Conservation (phyloP, 2,329 filamentous ascomycete genomes). For the Rutstroemia sp. region DNA sequence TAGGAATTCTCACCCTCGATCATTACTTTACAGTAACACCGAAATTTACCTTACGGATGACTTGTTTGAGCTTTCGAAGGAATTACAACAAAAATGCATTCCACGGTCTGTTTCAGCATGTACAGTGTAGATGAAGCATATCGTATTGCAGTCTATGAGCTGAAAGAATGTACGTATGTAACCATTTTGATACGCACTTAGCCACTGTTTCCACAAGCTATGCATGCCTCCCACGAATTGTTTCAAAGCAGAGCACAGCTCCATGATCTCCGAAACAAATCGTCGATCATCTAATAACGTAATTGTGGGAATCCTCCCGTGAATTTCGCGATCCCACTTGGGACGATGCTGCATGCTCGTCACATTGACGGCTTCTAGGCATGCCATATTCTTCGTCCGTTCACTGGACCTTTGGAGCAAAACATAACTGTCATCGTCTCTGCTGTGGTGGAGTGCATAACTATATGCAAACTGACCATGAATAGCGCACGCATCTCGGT, state of each 20-base stretch:
- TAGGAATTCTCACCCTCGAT: neutral
- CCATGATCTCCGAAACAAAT: conserved; percentile 4
- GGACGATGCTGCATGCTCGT: neutral
- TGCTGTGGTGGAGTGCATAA: too few relatives aligned
- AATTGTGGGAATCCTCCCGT: neutral
- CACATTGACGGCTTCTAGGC: neutral
- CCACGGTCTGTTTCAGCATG: neutral
- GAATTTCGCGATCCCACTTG: neutral
- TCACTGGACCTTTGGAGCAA: neutral
- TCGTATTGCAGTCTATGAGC: neutral
- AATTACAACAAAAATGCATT: neutral
- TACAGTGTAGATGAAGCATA: neutral
- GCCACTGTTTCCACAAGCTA: neutral
- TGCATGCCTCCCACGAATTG: conserved; percentile 5
- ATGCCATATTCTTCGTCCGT: neutral
- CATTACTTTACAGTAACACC: neutral
- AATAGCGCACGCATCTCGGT: too few relatives aligned
- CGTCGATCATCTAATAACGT: neutral
- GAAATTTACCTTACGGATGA: neutral
- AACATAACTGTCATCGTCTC: neutral
- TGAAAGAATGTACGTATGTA: neutral
- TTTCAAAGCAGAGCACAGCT: conserved; percentile 5
- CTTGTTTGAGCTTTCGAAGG: neutral
- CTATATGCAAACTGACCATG: too few relatives aligned
- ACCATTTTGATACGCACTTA: neutral